Conservation (phyloP, 192 early-diverging fungal genomes). For the Entomortierella parvispora region DNA sequence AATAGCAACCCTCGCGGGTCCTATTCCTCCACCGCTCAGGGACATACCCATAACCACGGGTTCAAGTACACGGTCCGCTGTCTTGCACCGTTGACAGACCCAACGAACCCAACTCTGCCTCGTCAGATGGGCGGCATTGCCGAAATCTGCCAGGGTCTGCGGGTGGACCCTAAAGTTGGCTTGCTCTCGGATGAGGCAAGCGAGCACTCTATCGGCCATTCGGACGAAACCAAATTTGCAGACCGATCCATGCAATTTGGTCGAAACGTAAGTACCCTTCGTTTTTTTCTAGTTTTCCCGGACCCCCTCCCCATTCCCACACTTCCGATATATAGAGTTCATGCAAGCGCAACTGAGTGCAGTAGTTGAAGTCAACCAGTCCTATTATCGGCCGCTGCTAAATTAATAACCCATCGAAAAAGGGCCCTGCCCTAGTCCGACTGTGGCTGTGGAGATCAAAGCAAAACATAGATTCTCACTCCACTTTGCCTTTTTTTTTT, state of each 20-base stretch:
- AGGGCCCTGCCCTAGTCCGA: too few species aligned
- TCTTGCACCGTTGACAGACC: constrained; percentile 70
- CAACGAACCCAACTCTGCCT: constrained; percentile 69
- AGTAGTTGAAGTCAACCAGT: too few species aligned
- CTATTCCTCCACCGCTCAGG: background rate
- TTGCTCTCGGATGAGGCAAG: constrained; percentile 60
- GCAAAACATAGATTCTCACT: background rate
- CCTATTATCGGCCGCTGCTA: too few species aligned
- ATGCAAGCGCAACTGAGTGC: too few species aligned
- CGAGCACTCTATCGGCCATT: background rate
- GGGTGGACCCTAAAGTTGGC: constrained; percentile 69
- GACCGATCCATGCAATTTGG: constrained; percentile 57
- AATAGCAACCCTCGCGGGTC: background rate
- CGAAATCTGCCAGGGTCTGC: constrained; percentile 66
- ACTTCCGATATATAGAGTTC: background rate
- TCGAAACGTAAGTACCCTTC: constrained; percentile 44
- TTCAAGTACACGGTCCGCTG: constrained; percentile 47
- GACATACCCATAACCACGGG: constrained; percentile 51
- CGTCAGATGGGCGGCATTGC: constrained; percentile 67
- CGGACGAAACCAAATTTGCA: constrained; percentile 38
- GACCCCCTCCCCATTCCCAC: background rate
- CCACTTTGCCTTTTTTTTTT: background rate
- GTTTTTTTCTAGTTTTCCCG: background rate
- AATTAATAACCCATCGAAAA: too few species aligned
- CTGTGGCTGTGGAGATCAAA: too few species aligned